Evolutionary conservation across 768 basidiomycete species (phyloP), one percentile per base, ranked within the genome.

Genomic region (Vararia minispora): DNA sequence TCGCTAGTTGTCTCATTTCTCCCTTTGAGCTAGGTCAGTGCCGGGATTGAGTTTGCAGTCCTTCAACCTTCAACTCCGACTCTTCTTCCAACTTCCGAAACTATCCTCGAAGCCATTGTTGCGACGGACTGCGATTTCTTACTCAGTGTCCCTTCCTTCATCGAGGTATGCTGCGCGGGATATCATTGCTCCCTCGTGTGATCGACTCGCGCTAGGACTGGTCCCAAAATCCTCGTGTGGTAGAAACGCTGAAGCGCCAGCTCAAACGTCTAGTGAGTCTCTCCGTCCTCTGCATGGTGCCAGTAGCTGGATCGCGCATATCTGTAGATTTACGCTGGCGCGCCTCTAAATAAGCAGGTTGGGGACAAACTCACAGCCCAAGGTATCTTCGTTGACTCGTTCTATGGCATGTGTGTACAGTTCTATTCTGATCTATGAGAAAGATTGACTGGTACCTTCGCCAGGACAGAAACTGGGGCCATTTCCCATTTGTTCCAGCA

Each of bases 111-210:
- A 5, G 51, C 43, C 12, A 40, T 46, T 9, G 45, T 42, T 22
- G 44, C 34, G 16, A 52, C 55, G 7, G 26, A 42, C 5, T 53
- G 45, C 35, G 52, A 55, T 28, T 28, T 53, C 12, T 37, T 55
- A 24, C 54, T 56, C 17, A 49, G 45, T 37, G 54, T 58, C 5
- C 59, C 59, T 1, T 39, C 46, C 10, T 54, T 58, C 30, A 46
- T 57, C 26, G 59, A 60, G 50, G 59, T 59, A 30, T 8, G 42
- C 16, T 14, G 14, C n/a, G 11, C 26, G 12, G 37, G 4, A 10
- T 16, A 11, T 22, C 16, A 25, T 18, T 27, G n/a, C n/a, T 8
- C 10, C 12, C 32, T 24, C 13, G 28, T 28, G 21, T 5, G 13
- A 14, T 27, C 37, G 20, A 41, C 23, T 26, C 10, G 10, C 14